Percentiles rank a stretch among this genome's conserved stretches.
Evolutionary conservation across 2,329 filamentous ascomycete species (phyloP).

Genomic region (Pseudocercospora macadamiae): DNA sequence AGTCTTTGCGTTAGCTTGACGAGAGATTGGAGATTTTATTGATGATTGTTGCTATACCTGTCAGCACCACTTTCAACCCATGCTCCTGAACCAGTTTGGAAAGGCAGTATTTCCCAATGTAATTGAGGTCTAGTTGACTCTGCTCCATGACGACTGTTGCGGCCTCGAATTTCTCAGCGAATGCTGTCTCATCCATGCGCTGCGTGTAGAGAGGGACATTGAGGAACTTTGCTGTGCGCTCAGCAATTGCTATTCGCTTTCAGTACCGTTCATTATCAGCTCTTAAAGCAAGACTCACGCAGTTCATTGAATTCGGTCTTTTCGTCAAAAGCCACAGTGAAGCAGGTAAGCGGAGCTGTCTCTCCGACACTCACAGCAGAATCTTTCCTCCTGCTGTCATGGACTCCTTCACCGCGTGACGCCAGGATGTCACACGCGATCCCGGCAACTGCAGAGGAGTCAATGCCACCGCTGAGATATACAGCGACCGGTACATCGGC

Average conservation of each 20-base stretch:
- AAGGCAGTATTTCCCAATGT: conserved; percentile 56
- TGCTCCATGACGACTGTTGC: conserved; percentile 51
- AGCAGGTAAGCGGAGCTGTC: conserved; percentile 44
- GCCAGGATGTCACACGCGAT: conserved; percentile 41
- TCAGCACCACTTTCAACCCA: conserved; percentile 58
- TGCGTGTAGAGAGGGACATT: conserved; percentile 51
- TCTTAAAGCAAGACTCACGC: conserved; percentile 6
- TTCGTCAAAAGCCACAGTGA: conserved; percentile 58
- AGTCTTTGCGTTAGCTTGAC: neutral
- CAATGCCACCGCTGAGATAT: conserved; percentile 61
- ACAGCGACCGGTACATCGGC: conserved; percentile 63
- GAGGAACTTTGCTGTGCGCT: conserved; percentile 53
- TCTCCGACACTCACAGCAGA: neutral
- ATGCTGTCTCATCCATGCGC: conserved; percentile 47
- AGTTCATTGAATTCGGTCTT: conserved; percentile 56
- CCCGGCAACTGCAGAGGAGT: conserved; percentile 60
- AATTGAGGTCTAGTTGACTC: conserved; percentile 56
- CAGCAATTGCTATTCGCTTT: conserved; percentile 51
- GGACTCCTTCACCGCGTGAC: neutral
- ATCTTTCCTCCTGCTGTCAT: neutral
- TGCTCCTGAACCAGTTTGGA: conserved; percentile 49
- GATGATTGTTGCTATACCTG: conserved; percentile 7
- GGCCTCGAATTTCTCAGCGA: conserved; percentile 50
- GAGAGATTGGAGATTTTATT: neutral
- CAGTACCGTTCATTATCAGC: too few relatives aligned